Evolutionary conservation across 495 filamentous ascomycete species (phyloP).

Genomic region (Tuber calosporum): DNA sequence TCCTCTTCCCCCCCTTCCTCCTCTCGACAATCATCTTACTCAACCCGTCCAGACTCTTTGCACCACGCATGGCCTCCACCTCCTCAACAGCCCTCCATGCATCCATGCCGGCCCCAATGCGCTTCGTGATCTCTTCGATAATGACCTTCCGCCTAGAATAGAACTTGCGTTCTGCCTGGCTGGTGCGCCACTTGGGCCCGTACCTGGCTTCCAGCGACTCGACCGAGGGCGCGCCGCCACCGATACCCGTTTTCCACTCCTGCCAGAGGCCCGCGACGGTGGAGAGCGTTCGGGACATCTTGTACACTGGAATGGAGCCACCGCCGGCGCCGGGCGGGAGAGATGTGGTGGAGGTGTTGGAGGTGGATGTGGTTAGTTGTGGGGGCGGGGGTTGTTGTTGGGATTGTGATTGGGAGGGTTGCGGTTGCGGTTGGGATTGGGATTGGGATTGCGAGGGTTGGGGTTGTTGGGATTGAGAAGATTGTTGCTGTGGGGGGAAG

Average conservation of each 20-base stretch:
- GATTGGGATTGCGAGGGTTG: constrained; percentile 5
- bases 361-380: constrained; percentile 13
- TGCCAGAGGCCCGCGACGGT: constrained; percentile 36
- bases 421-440: constrained; percentile 17
- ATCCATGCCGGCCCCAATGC: constrained; percentile 24
- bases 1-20: constrained; percentile 10
- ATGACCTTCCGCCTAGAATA: constrained; percentile 40
- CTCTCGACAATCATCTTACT: constrained; percentile 39
- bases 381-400: constrained; percentile 30
- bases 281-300: constrained; percentile 36
- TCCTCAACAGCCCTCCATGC: constrained; percentile 25
- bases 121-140: constrained; percentile 38
- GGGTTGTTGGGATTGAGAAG: constrained; percentile 8
- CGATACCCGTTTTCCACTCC: constrained; percentile 33
- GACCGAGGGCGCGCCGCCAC: constrained; percentile 20
- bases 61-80: constrained; percentile 31
- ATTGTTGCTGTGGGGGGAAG: constrained; percentile 15
- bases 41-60: constrained; percentile 34
- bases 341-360: constrained; percentile 21
- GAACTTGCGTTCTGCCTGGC: constrained; percentile 37
- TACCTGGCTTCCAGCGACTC: constrained; percentile 33
- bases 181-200: constrained; percentile 37
- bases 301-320: constrained; percentile 25
- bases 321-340: constrained; percentile 13
- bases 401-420: constrained; percentile 19